Evolutionary conservation across 805 yeast genomes (phyloP).

Genomic region (Nakazawaea populi): DNA sequence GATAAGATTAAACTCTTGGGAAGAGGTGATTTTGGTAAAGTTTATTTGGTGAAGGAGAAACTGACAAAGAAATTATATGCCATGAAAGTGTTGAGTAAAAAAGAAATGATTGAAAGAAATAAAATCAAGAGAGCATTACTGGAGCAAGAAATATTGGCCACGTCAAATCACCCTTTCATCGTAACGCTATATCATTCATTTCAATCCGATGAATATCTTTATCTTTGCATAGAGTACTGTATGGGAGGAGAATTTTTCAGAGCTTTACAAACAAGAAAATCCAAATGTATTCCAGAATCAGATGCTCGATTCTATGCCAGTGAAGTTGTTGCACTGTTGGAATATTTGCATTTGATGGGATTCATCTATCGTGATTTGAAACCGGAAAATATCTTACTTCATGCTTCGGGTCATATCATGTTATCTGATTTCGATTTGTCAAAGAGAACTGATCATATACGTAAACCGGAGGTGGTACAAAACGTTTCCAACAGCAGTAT

Average conservation of each 20-base stretch:
- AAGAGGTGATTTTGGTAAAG: conserved; percentile 97
- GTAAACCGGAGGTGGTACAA: conserved; percentile 63
- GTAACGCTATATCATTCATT: conserved; percentile 95
- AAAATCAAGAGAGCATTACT: conserved; percentile 93
- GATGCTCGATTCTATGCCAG: conserved; percentile 95
- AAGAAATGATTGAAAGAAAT: conserved; percentile 92
- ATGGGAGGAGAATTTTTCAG: conserved; percentile 99
- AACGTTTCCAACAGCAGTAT: conserved; percentile 24
- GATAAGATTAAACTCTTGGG: conserved; percentile 89
- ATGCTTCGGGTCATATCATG: conserved; percentile 98
- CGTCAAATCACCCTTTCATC: conserved; percentile 94
- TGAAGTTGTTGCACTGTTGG: conserved; percentile 95
- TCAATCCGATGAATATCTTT: conserved; percentile 87
- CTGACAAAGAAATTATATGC: conserved; percentile 73
- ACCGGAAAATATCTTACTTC: conserved; percentile 91
- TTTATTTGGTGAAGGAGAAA: conserved; percentile 84
- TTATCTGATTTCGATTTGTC: conserved; percentile 93
- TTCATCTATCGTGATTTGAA: conserved; percentile 94
- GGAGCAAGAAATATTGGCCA: conserved; percentile 93
- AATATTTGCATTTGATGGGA: conserved; percentile 93
- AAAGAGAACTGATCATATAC: conserved; percentile 75
- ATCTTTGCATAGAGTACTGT: conserved; percentile 97
- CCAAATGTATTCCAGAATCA: conserved; percentile 77
- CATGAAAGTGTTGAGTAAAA: conserved; percentile 84
- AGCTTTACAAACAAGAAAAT: conserved; percentile 85